Evolutionary conservation across 1,284 basidiomycete species (phyloP).

Genomic region (Ustilago cynodontis): DNA sequence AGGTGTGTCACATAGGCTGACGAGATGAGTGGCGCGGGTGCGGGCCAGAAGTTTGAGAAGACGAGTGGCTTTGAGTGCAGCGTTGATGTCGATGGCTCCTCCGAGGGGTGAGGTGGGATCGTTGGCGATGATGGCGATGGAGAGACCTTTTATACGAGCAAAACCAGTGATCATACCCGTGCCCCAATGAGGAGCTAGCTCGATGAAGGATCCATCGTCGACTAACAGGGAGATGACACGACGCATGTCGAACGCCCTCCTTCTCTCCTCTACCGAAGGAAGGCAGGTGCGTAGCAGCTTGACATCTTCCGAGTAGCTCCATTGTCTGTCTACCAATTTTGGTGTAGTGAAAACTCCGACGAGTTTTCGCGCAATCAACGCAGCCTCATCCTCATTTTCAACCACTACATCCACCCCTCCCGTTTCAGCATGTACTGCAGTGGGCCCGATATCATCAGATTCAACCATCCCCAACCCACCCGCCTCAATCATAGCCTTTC

Average conservation of each 20-base stretch:
- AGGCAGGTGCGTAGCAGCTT: constrained; percentile 36
- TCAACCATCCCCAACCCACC: constrained; percentile 50
- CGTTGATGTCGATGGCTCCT: constrained; percentile 52
- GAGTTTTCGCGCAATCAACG: constrained; percentile 21
- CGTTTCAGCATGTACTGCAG: constrained; percentile 31
- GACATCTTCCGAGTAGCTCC: constrained; percentile 29
- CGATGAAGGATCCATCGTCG: constrained; percentile 49
- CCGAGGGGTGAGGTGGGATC: constrained; percentile 45
- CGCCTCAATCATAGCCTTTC: constrained; percentile 57
- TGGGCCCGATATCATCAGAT: constrained; percentile 49
- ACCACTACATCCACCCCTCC: constrained; percentile 56
- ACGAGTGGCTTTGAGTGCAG: constrained; percentile 52
- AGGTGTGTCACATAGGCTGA: constrained; percentile 56
- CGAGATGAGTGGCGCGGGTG: constrained; percentile 37
- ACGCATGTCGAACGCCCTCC: constrained; percentile 54
- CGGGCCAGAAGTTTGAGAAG: constrained; percentile 46
- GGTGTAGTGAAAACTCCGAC: constrained; percentile 42
- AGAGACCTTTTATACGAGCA: constrained; percentile 30
- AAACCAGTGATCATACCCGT: constrained; percentile 50
- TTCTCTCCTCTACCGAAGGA: constrained; percentile 29
- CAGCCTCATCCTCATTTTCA: constrained; percentile 36
- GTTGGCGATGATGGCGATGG: constrained; percentile 52
- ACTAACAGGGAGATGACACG: constrained; percentile 42
- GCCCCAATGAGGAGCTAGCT: constrained; percentile 46
- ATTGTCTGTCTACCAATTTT: constrained; percentile 11